Base-by-base conservation (phyloP, 176 grass and related monocot species). In the Musa itinerans region DNA sequence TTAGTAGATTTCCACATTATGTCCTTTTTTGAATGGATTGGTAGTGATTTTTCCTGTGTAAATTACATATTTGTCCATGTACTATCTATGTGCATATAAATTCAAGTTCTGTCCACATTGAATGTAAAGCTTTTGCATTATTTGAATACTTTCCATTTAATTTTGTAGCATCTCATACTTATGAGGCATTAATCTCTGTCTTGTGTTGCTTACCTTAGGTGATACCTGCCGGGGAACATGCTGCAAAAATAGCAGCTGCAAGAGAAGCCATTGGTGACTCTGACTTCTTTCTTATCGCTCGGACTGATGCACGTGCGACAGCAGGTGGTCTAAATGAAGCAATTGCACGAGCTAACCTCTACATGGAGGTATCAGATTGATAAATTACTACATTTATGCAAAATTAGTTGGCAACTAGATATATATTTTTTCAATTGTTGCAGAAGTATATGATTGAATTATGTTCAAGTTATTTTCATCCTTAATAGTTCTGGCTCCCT, bases 141-240 rank as follows among this genome's bases (percentile, higher is more conserved):
- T 43, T 43, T 43, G 34, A 43, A 5, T 43, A 43, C 34, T 43
- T 4, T 43, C 34, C 34, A 43, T 43, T 43, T 43, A 43, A 43
- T 43, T 43, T 43, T 43, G 4, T 43, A 43, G 34, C 34, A 6
- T 43, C 34, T 43, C 34, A 43, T 43, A 43, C 4, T 43, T 43
- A 43, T 43, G 34, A 6, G 34, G 34, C 4, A 24, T 24, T 24
- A 24, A 3, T 43, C 29, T 29, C 34, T 43, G 34, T 43, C 3
- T 29, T 62, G 24, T 68, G 20, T 55, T 78, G 26, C 14, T 50
- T 49, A 69, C 49, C 14, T 43, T 51, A 88, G 86, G 82, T 88
- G 78, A 81, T 88, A 52, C 82, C 86, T 69, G 74, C 82, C 50
- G 82, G 78, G 56, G 82, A 88, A 74, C 86, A 88, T 69, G 86